Base-by-base conservation (phyloP, 2,329 filamentous ascomycete species). In the Clonostachys byssicola region DNA sequence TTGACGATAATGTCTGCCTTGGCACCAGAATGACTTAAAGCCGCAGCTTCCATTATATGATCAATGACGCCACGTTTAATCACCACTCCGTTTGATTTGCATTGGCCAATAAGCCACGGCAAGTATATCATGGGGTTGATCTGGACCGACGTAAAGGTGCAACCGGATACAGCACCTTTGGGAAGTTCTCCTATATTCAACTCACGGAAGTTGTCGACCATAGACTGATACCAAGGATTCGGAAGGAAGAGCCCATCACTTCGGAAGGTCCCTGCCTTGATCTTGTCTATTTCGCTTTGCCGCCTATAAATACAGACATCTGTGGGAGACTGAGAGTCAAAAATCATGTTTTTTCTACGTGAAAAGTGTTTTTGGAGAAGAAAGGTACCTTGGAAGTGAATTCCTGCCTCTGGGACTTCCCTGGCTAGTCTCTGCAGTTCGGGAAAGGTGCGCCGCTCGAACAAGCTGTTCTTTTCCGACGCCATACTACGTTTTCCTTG, bases 101-200 rank as follows among this genome's bases (percentile, higher is more conserved):
- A 95, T 68, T 94, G 85, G 1, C 88, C 86, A 0, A 88, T 72
- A 0, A 97, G 82, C 82, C 88, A 96, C 4, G 89, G 83, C 3
- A 96, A 81, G 67, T 96, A 97, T 48, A 96, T 69, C 39, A 88
- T 82, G 0, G 89, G 88, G 69, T 97, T 96, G 64, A 96, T 92
- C 68, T 92, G 96, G 38, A 96, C 84, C 1, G 88, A 92, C 7
- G 82, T 90, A 65, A 87, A 89, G 5, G 64, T 62, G 5, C 77
- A 83, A 34, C 75, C 85, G 23, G 78, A 81, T 39, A 49, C 77
- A 43, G 76, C 75, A 13, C 73, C 80, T 36, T 10, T 0, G 59
- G 84, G 83, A 18, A 38, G 80, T 54, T 86, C 75, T 10, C 70
- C 65, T 34, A 75, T 63, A 5, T 75, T 60, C 5, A 92, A 65